Base-by-base conservation (phyloP, 2,329 filamentous ascomycete genomes). In the Pseudogymnoascus sp. region DNA sequence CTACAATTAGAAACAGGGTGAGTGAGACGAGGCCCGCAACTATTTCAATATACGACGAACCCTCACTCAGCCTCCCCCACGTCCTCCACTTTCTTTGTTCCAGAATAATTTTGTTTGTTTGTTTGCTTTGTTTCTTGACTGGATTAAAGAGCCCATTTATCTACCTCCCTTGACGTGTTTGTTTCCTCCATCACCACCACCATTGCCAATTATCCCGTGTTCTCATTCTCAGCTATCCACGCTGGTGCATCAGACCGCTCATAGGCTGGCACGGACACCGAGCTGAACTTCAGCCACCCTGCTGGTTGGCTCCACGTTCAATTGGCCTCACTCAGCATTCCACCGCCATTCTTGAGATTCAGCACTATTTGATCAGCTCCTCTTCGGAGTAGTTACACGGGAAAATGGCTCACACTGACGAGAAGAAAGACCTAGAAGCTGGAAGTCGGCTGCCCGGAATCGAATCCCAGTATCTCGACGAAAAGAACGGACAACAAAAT, bases 281-380 rank as follows among this genome's bases (percentile, higher is more conserved):
- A 50, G 44, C 44, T 50, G 44, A 50, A 50, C 44, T 50, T 28
- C 44, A 50, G 44, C 44, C 44, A 50, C 44, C 44, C 15, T 50
- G 44, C 44, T 50, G 44, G 44, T 50, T 50, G 44, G 44, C 44
- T 26, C 44, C 44, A 50, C 44, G 44, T 50, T 50, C 44, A 50
- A 50, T 50, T 26, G 53, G 35, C 59, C 62, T n/a, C 67, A 65
- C 62, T n/a, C 67, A 65, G 47, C 50, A 63, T 42, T 50, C 44
- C 44, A 50, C 44, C n/a, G 13, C 44, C 21, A 8, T 50, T 15
- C 23, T 50, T 28, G 44, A 8, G 15, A 10, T 28, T 23, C 44
- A 50, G 44, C 44, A 50, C 44, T 50, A 50, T 50, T 50, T 50
- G 23, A n/a, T 4, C 44, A 50, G n/a, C 10, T 50, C 21, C 21